Conservation (phyloP, 2,329 filamentous ascomycete species). For the Madurella fahalii region DNA sequence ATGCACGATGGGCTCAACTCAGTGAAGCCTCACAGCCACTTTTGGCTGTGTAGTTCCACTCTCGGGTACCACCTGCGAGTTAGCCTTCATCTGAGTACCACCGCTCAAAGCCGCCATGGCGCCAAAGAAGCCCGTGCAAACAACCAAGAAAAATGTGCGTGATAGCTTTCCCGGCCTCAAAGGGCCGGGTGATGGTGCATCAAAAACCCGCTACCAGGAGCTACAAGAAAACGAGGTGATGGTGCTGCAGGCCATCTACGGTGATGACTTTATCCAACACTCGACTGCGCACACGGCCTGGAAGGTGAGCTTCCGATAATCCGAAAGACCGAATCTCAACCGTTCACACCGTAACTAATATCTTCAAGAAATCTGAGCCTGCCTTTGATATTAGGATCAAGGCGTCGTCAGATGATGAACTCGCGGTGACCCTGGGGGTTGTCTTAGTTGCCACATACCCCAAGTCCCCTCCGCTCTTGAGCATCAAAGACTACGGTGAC, state of each 20-base stretch:
- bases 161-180: conserved; percentile 51
- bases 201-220: conserved; percentile 68
- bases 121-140: conserved; percentile 46
- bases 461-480: conserved; percentile 71
- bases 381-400: conserved; percentile 77
- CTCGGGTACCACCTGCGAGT: conserved; percentile 10
- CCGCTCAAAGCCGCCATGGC: conserved; percentile 40
- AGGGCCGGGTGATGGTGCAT: conserved; percentile 35
- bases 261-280: conserved; percentile 78
- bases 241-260: conserved; percentile 81
- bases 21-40: conserved; percentile 47
- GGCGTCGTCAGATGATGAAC: conserved; percentile 67
- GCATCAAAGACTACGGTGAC: conserved; percentile 58
- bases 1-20: conserved; percentile 42
- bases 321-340: not conserved
- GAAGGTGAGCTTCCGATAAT: conserved; percentile 59
- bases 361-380: conserved; percentile 65
- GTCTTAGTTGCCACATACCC: conserved; percentile 88
- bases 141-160: conserved; percentile 38
- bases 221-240: conserved; percentile 85
- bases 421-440: conserved; percentile 68
- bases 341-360: conserved; percentile 4
- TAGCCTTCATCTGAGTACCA: conserved; percentile 1
- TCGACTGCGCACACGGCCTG: conserved; percentile 70
- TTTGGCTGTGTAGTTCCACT: conserved; percentile 48